Evolutionary conservation across 352 stramenopile genomes (phyloP).

Genomic region (Phytophthora niederhauseri): DNA sequence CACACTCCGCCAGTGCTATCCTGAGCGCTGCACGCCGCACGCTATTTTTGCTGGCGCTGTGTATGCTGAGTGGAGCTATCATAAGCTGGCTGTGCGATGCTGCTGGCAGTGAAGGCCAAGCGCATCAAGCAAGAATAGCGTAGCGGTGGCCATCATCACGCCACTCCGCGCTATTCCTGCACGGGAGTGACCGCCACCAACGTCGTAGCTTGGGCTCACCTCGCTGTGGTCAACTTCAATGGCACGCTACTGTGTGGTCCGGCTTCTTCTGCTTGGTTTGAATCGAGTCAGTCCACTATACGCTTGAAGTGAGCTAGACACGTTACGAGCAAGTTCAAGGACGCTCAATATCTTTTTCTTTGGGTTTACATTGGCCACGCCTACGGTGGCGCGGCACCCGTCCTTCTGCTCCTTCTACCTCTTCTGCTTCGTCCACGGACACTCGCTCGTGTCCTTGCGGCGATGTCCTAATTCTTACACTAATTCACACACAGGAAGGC

Average conservation of each 20-base stretch:
- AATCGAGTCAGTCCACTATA: not conserved
- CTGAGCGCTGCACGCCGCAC: constrained; percentile 4
- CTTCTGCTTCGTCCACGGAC: constrained; percentile 24
- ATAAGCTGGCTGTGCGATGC: not conserved
- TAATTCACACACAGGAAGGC: constrained; percentile 39
- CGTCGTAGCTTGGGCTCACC: not conserved
- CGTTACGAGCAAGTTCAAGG: constrained; percentile 17
- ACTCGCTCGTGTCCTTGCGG: constrained; percentile 18
- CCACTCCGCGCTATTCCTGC: constrained; percentile 9
- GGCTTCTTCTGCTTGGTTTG: constrained; percentile 8
- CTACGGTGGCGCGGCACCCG: constrained; percentile 25
- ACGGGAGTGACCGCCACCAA: not conserved
- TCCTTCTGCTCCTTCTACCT: constrained; percentile 13
- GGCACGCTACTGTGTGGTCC: constrained; percentile 3
- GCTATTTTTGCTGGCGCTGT: constrained; percentile 23
- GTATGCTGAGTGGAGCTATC: constrained; percentile 4
- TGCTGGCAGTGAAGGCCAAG: not conserved
- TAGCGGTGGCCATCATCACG: constrained; percentile 8
- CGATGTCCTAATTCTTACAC: constrained; percentile 30
- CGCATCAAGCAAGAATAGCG: constrained; percentile 17
- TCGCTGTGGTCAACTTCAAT: constrained; percentile 18
- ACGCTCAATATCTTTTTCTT: constrained; percentile 33
- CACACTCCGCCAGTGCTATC: constrained; percentile 20
- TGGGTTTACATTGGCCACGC: constrained; percentile 30
- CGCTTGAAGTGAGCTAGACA: constrained; percentile 16